These are phyloP conservation scores for Thuidium tamariscinum DNA, from an alignment of 225 moss, liverwort and hornwort species.

Conservation along the genomic window DNA sequence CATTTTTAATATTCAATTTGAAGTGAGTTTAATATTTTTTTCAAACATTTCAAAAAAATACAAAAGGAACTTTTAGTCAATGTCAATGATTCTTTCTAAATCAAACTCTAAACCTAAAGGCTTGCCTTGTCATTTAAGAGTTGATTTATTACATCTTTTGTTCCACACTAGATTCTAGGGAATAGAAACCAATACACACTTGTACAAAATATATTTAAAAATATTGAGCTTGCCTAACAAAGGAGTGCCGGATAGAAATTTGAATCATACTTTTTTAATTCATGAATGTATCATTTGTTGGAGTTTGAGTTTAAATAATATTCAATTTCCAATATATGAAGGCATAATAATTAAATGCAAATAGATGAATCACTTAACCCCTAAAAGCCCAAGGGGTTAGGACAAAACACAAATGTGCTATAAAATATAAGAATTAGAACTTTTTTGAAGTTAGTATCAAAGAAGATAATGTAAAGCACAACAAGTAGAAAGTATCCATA, in stretches of 20 bases:
- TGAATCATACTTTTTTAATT: neutral
- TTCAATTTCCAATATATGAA: neutral
- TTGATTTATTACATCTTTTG: too few relatives aligned
- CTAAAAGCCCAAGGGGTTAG: too few relatives aligned
- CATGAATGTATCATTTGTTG: neutral
- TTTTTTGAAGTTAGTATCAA: too few relatives aligned
- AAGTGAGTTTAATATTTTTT: too few relatives aligned
- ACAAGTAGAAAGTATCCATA: too few relatives aligned
- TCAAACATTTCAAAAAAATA: too few relatives aligned
- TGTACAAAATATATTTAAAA: neutral
- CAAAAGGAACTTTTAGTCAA: too few relatives aligned
- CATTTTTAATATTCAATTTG: too few relatives aligned
- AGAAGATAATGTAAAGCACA: too few relatives aligned
- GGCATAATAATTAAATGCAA: neutral
- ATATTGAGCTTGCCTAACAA: neutral
- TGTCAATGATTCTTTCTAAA: neutral
- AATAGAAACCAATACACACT: rapidly evolving
- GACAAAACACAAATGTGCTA: too few relatives aligned
- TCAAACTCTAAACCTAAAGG: rapidly evolving
- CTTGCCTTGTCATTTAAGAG: neutral
- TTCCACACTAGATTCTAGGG: rapidly evolving
- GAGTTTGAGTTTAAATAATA: neutral
- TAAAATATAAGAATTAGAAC: too few relatives aligned
- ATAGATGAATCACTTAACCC: neutral
- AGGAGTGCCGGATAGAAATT: rapidly evolving